phyloP scores from a whole-genome alignment of 2,329 filamentous ascomycete genomes.

The Clarireedia hainanense region DNA sequence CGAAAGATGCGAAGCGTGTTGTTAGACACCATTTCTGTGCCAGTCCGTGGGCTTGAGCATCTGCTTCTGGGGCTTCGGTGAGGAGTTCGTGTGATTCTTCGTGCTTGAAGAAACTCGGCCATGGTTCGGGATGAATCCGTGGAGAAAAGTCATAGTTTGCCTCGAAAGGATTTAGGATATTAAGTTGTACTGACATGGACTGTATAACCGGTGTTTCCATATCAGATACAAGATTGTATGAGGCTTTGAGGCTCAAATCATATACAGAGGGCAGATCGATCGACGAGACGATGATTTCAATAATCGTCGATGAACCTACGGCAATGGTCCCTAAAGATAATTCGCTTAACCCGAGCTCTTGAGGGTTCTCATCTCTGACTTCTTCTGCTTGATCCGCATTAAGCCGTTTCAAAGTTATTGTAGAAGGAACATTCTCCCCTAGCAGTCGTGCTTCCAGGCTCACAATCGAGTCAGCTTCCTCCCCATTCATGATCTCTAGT shows the following conservation, averaged over 20 bases:
- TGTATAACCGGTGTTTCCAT: constrained; percentile 74
- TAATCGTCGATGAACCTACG: constrained; percentile 35
- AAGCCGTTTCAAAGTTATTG: constrained; percentile 32
- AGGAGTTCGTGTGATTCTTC: constrained; percentile 28
- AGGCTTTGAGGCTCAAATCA: constrained; percentile 63
- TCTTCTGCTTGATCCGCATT: background rate
- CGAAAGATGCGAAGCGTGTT: constrained; percentile 69
- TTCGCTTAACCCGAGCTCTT: constrained; percentile 5
- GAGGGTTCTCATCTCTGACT: background rate
- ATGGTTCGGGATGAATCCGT: constrained; percentile 65
- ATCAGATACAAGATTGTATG: constrained; percentile 75
- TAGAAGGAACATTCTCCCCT: constrained; percentile 45
- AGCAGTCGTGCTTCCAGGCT: constrained; percentile 62
- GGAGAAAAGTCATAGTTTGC: constrained; percentile 84
- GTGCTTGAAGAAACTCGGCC: constrained; percentile 78
- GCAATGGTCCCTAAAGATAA: constrained; percentile 33
- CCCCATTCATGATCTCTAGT: constrained; percentile 70
- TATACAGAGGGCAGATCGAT: constrained; percentile 46
- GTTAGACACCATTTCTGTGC: constrained; percentile 74
- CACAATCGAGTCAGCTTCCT: constrained; percentile 69
- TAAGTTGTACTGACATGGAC: constrained; percentile 57
- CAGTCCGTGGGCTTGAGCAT: constrained; percentile 48
- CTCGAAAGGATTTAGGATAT: constrained; percentile 78
- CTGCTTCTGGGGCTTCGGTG: constrained; percentile 26
- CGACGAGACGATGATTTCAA: constrained; percentile 43